A percentile compares a stretch with the other conserved stretches of the same genome.
These are phyloP conservation scores for Myriosclerotinia curreyana DNA, from an alignment of 2,329 filamentous ascomycete species.

Conservation along the genomic window DNA sequence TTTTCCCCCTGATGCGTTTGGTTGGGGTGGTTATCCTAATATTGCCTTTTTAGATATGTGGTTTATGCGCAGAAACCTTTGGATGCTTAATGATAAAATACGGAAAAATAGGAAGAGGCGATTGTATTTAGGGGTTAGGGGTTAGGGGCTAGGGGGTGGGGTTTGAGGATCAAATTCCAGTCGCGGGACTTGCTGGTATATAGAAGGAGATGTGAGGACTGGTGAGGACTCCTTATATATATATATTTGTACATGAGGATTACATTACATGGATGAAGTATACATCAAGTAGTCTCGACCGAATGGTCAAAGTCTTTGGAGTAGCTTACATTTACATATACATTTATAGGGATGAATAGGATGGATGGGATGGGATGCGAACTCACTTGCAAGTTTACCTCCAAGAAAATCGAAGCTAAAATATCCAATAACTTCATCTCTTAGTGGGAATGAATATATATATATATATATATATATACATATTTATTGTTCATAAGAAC, in stretches of 20 bases:
- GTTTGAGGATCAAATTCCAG: not conserved
- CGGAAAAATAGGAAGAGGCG: not conserved
- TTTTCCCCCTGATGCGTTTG: fast-evolving
- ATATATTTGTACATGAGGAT: not conserved
- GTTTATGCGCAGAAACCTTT: conserved; percentile 7
- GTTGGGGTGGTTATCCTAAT: not conserved
- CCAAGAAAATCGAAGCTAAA: too few species aligned
- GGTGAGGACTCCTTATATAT: not conserved
- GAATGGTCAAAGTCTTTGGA: not conserved
- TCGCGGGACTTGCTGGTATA: not conserved
- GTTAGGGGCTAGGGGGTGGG: too few species aligned
- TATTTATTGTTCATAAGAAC: too few species aligned
- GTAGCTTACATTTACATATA: too few species aligned
- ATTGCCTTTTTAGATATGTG: not conserved
- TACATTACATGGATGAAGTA: not conserved
- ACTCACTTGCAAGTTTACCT: too few species aligned
- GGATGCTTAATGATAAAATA: not conserved
- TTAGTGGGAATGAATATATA: too few species aligned
- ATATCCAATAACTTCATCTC: too few species aligned
- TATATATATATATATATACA: too few species aligned
- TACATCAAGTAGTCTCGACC: not conserved
- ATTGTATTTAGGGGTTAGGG: too few species aligned
- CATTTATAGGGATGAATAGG: too few species aligned
- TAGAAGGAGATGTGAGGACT: not conserved
- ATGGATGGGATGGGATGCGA: too few species aligned